Percentiles rank a stretch among this genome's conserved stretches.
These are phyloP conservation scores for Pseudogymnoascus sp. DNA, from an alignment of 2,329 filamentous ascomycete genomes.

Conservation along the genomic window DNA sequence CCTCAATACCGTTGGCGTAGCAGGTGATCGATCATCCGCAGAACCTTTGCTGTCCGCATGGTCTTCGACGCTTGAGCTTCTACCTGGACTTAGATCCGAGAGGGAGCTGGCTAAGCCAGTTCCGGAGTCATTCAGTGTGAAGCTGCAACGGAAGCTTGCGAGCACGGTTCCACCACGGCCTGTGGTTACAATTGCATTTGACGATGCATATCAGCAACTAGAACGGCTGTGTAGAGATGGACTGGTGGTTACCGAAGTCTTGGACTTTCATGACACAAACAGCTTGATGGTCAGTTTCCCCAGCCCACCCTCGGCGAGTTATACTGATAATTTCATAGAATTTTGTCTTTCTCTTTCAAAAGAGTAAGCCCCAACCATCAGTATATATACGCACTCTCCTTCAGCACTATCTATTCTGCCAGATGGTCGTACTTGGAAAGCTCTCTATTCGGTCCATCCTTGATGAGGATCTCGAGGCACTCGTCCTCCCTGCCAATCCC, in stretches of 20 bases:
- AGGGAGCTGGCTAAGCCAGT: constrained; percentile 57
- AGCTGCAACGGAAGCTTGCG: constrained; percentile 83
- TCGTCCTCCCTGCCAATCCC: constrained; percentile 63
- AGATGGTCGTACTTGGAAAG: constrained; percentile 59
- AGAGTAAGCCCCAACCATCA: constrained; percentile 72
- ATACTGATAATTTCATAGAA: constrained; percentile 41
- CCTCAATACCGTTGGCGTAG: constrained; percentile 44
- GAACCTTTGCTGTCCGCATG: constrained; percentile 35
- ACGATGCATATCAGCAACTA: constrained; percentile 64
- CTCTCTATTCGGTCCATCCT: constrained; percentile 68
- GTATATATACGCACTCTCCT: constrained; percentile 77
- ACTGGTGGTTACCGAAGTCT: constrained; percentile 57
- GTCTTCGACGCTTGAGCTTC: constrained; percentile 32
- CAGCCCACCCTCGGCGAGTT: constrained; percentile 6
- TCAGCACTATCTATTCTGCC: constrained; percentile 67
- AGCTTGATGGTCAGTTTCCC: constrained; percentile 54
- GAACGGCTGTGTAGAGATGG: constrained; percentile 65
- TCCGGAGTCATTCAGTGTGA: constrained; percentile 76
- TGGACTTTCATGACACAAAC: constrained; percentile 60
- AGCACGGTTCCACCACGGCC: constrained; percentile 90
- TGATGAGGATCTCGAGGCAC: constrained; percentile 70
- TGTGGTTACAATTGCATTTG: constrained; percentile 69
- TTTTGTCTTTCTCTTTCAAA: constrained; percentile 67
- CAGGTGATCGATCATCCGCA: constrained; percentile 40
- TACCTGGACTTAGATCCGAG: constrained; percentile 52